phyloP scores from a whole-genome alignment of 441 rosid species.

The Syzygium malaccense region DNA sequence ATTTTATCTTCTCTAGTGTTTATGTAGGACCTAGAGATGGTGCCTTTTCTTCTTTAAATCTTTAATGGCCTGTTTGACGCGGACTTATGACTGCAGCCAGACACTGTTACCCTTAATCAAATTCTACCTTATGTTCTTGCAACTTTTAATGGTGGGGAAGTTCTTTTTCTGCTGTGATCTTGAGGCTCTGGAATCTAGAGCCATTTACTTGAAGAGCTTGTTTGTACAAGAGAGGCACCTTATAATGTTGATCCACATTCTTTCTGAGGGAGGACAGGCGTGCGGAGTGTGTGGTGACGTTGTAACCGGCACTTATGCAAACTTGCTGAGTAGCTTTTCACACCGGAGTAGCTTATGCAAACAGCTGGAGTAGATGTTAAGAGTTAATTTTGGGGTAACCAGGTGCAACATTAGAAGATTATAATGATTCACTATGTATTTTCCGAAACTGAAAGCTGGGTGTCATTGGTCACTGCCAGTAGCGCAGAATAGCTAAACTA shows the following conservation, averaged over 20 bases:
- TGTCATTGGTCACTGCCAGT: neutral
- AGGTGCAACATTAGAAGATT: neutral
- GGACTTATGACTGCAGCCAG: neutral
- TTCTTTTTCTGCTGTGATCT: neutral
- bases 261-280: neutral
- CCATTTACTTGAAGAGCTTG: neutral
- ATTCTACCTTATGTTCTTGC: neutral
- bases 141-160: neutral
- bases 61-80: neutral
- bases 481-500: neutral
- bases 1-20: neutral
- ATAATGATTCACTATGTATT: neutral
- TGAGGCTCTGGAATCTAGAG: neutral
- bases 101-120: neutral
- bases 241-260: neutral
- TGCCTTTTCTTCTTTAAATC: neutral
- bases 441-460: neutral
- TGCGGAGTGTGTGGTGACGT: neutral
- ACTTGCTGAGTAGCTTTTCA: neutral
- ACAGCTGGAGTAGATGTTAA: neutral
- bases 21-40: neutral
- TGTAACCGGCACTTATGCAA: neutral
- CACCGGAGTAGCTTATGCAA: neutral
- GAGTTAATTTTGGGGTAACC: neutral
- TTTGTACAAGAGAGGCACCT: neutral